Percentiles rank a stretch among this genome's conserved stretches.
These are phyloP conservation scores for Vitis amurensis DNA, from an alignment of 164 flowering plant genomes.

Conservation along the genomic window DNA sequence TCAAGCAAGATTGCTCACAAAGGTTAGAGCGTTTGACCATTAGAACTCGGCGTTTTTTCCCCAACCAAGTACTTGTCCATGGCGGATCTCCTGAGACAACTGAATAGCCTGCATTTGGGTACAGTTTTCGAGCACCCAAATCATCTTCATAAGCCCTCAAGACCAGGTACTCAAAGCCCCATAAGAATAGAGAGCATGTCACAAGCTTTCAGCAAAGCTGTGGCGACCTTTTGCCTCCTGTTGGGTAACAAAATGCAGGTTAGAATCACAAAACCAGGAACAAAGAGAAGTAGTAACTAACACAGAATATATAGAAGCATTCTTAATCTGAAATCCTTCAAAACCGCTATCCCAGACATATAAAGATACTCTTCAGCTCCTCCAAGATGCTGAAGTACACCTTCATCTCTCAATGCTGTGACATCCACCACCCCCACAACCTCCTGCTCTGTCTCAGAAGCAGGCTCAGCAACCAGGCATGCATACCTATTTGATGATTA, in stretches of 20 bases:
- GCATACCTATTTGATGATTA: conserved; percentile 59
- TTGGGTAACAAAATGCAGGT: neutral
- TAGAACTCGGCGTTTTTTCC: conserved; percentile 65
- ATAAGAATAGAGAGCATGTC: conserved; percentile 46
- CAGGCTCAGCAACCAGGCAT: conserved; percentile 74
- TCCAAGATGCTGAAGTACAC: conserved; percentile 49
- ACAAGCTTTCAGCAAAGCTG: conserved; percentile 74
- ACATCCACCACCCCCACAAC: conserved; percentile 83
- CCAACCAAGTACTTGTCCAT: conserved; percentile 75
- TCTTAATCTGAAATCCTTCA: conserved; percentile 55
- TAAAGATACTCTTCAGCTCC: conserved; percentile 79
- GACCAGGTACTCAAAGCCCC: conserved; percentile 74
- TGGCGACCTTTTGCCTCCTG: conserved; percentile 82
- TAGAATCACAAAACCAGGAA: neutral
- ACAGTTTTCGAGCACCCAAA: conserved; percentile 63
- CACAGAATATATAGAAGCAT: neutral
- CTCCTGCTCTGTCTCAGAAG: conserved; percentile 6
- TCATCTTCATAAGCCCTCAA: conserved; percentile 85
- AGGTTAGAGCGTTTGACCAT: conserved; percentile 46
- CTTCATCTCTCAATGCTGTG: conserved; percentile 58
- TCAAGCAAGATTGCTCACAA: no score
- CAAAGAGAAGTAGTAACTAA: no score
- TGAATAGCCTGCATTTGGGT: conserved; percentile 65
- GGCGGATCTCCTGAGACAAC: conserved; percentile 65
- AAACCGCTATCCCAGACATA: conserved; percentile 86